Evolutionary conservation across 2,329 filamentous ascomycete genomes (phyloP), one percentile per base, ranked within the genome.

Genomic region (Epichloe amarillans): DNA sequence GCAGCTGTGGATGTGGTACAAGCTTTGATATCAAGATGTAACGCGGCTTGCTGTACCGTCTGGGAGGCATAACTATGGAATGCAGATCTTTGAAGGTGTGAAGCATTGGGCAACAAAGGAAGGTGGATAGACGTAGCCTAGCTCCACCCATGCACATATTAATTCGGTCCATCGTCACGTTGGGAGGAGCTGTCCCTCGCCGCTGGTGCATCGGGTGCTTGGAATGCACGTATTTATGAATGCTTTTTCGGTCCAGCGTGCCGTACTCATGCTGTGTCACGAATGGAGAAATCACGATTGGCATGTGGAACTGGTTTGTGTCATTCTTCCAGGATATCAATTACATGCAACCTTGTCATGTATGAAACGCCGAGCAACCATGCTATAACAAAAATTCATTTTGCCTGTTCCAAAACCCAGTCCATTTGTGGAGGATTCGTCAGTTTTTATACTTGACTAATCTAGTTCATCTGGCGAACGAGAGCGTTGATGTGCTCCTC

Each of bases 381-480:
- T 68, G 62, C 62, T 47, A 44, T 54, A 26, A 33, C 35, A 49
- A 35, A n/a, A 11, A 3, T 36, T 19, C 30, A 61, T 61, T 2
- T 60, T 66, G 63, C 63, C 55, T 54, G 59, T 50, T 50, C 60
- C 58, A 56, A 58, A 58, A 61, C 51, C 55, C 53, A 62, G 30
- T 23, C 60, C 59, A 57, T 53, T 57, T 54, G 46, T 61, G 57
- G 54, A 45, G 48, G 45, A 26, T 30, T 57, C 44, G 26, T 36
- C 17, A 41, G 42, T 19, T 33, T 45, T 49, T 10, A 19, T 10
- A 19, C 41, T 35, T 7, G 8, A 55, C 49, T 30, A 39, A 45
- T 58, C 58, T 94, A 98, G 83, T 97, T 97, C 93, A 97, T 97
- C 79, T 95, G 88, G 74, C 88, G 83, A 78, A 98, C 86, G 69